Conservation (phyloP, 129 eudicot genomes). For the Chrysanthemum seticuspe region DNA sequence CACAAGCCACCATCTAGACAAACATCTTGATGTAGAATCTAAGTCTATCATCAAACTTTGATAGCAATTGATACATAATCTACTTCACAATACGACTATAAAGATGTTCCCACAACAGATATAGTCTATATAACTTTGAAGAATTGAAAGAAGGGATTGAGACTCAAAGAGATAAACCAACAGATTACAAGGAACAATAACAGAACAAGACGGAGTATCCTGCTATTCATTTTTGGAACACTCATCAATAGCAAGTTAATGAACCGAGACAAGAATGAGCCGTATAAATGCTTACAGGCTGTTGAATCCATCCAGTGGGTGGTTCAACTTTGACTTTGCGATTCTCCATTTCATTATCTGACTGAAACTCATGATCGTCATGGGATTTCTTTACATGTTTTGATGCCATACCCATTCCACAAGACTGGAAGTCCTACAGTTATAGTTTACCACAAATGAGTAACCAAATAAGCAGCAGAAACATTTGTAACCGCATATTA, state of each 20-base stretch:
- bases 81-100: constrained; percentile 10
- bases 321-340: constrained; percentile 30
- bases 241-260: constrained; percentile 4
- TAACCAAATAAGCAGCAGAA: constrained; percentile 14
- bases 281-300: constrained; percentile 56
- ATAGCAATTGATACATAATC: constrained; percentile 5
- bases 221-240: too few species aligned
- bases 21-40: background rate
- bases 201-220: too few species aligned
- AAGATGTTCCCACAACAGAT: background rate
- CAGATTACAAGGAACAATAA: too few species aligned
- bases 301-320: constrained; percentile 43
- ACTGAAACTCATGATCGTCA: constrained; percentile 24
- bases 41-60: constrained; percentile 7
- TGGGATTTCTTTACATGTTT: constrained; percentile 39
- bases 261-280: constrained; percentile 27
- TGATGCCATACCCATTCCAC: constrained; percentile 45
- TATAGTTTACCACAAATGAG: constrained; percentile 30
- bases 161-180: too few species aligned
- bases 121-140: constrained; percentile 5
- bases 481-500: background rate
- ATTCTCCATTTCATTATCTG: constrained; percentile 42
- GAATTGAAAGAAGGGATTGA: background rate
- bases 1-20: background rate
- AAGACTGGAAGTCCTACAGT: constrained; percentile 59